A percentile compares a stretch with the other conserved stretches of the same genome.
phyloP scores from a whole-genome alignment of 495 filamentous ascomycete species.

The Talaromyces adpressus region DNA sequence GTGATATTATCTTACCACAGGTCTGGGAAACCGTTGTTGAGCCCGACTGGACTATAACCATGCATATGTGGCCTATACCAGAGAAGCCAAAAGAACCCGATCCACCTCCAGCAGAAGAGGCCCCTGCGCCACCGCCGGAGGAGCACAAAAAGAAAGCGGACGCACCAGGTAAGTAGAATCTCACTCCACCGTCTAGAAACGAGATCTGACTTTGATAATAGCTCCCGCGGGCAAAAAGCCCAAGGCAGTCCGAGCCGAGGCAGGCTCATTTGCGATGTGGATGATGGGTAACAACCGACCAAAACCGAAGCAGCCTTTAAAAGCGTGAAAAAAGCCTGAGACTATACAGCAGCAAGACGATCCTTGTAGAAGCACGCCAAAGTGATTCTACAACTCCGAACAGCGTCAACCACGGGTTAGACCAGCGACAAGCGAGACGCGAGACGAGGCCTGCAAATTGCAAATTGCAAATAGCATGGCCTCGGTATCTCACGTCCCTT shows the following conservation, averaged over 20 bases:
- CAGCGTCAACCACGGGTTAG: background rate
- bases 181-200: background rate
- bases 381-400: constrained; percentile 6
- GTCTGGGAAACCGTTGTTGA: constrained; percentile 82
- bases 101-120: constrained; percentile 24
- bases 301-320: constrained; percentile 25
- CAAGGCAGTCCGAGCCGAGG: constrained; percentile 17
- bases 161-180: constrained; percentile 17
- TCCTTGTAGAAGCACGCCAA: constrained; percentile 17
- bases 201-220: constrained; percentile 7
- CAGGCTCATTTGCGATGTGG: constrained; percentile 33
- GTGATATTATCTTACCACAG: constrained; percentile 80
- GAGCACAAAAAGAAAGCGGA: constrained; percentile 30
- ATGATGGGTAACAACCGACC: constrained; percentile 30
- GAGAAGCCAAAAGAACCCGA: constrained; percentile 45
- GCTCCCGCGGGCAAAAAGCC: constrained; percentile 25
- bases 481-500: background rate
- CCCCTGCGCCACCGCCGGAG: constrained; percentile 16
- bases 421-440: background rate
- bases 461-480: background rate
- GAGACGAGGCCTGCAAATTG: background rate
- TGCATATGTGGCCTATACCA: constrained; percentile 96
- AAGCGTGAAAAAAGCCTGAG: constrained; percentile 32
- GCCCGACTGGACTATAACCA: constrained; percentile 83
- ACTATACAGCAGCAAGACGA: constrained; percentile 16